Conservation (phyloP, 768 basidiomycete species). For the Amanita fuliginea region DNA sequence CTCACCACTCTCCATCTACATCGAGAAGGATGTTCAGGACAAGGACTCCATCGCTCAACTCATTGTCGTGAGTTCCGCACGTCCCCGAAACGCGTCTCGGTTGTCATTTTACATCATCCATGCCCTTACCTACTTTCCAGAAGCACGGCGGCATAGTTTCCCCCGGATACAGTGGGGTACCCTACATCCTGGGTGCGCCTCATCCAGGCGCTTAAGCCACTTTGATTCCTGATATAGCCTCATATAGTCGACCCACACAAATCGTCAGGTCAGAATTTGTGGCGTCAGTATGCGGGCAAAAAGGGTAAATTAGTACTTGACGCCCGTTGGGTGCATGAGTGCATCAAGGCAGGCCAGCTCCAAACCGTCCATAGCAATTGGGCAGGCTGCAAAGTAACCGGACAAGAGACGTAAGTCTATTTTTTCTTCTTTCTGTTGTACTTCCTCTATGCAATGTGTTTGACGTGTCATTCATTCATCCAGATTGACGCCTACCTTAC, state of each 20-base stretch:
- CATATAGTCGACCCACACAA: slow-evolving; percentile 66
- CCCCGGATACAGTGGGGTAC: slow-evolving; percentile 66
- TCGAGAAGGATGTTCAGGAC: slow-evolving; percentile 74
- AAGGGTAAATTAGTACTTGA: slow-evolving; percentile 72
- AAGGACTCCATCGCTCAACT: slow-evolving; percentile 51
- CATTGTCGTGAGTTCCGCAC: slow-evolving; percentile 44
- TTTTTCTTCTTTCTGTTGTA: not conserved
- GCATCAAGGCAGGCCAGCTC: slow-evolving; percentile 54
- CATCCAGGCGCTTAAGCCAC: not conserved
- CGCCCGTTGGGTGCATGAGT: slow-evolving; percentile 68
- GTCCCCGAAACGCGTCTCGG: slow-evolving; percentile 5
- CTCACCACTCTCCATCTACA: slow-evolving; percentile 59
- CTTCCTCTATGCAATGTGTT: not conserved
- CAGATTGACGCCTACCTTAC: slow-evolving; percentile 5
- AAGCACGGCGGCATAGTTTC: slow-evolving; percentile 69
- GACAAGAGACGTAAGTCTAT: slow-evolving; percentile 52
- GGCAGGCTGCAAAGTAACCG: slow-evolving; percentile 74
- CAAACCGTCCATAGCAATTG: slow-evolving; percentile 71
- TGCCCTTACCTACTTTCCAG: slow-evolving; percentile 24
- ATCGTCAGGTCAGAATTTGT: slow-evolving; percentile 71
- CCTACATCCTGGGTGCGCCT: slow-evolving; percentile 66
- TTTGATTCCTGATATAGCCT: slow-evolving; percentile 4
- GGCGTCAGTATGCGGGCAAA: slow-evolving; percentile 68
- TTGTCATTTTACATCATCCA: slow-evolving; percentile 2
- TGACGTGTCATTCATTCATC: slow-evolving; percentile 2